Evolutionary conservation across 139 green algal species (phyloP).

Genomic region (Chlorokybus atmophyticus): DNA sequence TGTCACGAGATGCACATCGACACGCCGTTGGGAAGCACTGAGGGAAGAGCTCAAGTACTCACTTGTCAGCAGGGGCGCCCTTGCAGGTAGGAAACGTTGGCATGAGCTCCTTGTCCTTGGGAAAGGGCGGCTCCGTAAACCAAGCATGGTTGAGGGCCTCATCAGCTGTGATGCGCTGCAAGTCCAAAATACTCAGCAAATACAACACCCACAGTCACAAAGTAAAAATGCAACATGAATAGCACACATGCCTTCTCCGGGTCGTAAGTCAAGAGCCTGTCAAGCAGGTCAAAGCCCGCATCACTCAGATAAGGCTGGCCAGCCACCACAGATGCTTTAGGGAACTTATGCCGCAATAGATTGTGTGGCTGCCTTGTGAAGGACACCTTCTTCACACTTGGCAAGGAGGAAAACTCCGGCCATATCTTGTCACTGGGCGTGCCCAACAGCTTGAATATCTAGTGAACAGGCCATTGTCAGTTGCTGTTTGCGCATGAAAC

Average conservation of each 20-base stretch:
- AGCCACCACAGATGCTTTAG: constrained; percentile 20
- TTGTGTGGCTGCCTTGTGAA: constrained; percentile 12
- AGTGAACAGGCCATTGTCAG: too few relatives aligned
- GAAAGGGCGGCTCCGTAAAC: constrained; percentile 42
- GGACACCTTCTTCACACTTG: constrained; percentile 38
- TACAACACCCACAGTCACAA: not conserved
- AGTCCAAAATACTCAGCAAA: not conserved
- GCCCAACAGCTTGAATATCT: constrained; percentile 43
- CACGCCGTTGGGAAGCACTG: too few relatives aligned
- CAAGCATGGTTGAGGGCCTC: constrained; percentile 32
- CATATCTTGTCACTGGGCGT: constrained; percentile 54
- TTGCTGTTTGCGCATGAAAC: not conserved
- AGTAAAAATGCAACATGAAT: not conserved
- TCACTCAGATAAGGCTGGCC: constrained; percentile 30
- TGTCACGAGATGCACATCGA: too few relatives aligned
- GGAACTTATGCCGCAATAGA: constrained; percentile 38
- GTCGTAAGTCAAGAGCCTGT: constrained; percentile 39
- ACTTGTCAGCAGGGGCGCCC: too few relatives aligned
- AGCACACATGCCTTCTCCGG: constrained; percentile 26
- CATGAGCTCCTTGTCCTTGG: constrained; percentile 20
- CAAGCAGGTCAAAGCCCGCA: constrained; percentile 44
- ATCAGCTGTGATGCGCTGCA: constrained; percentile 13
- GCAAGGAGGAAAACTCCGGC: constrained; percentile 50
- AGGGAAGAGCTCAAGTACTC: too few relatives aligned
- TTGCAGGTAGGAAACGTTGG: constrained; percentile 7